Evolutionary conservation across 305 asterid genomes (phyloP), one percentile per base, ranked within the genome.

Genomic region (Coffea humblotiana): DNA sequence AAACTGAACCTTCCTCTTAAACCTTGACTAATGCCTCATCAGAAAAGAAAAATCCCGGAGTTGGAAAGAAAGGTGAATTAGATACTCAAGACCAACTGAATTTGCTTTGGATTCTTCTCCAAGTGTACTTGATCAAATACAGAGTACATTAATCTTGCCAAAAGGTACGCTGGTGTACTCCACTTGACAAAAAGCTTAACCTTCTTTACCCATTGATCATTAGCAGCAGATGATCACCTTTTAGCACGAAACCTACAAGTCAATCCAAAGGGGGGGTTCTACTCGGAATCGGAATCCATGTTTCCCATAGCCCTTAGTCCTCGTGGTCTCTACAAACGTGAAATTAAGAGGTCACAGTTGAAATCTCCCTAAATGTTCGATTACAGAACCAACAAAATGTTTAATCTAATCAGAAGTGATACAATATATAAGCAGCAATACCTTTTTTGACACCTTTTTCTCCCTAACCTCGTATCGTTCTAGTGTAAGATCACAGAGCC

Each of bases 271-370:
- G 40, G n/a, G 25, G 21, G 43, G 21, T 27, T 63, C 85, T 90
- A 93, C 86, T 95, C 99, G 0, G 99, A 93, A 66, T 93, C 98
- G 8, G 98, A 93, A 15, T 95, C 99, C 90, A 91, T 81, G 85
- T 86, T 92, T 79, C 98, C 97, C 98, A 93, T 93, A 16, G 97
- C 97, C 89, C 92, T 93, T 83, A 95, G 83, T 81, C 99, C 99
- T 89, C 99, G 88, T 40, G 94, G 94, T 82, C 97, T 91, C 99
- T 95, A 90, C 81, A 85, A 29, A 74, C 37, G 16, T 45, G 70
- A 74, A 43, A 77, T 27, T 27, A 40, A 4, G 2, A 21, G 18
- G 4, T 1, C 1, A 63, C 16, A 40, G 45, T 52, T 21, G 4
- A 27, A 10, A 40, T 18, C 51, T 29, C 43, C 11, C 13, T 11